Percentiles rank a stretch among this genome's conserved stretches.
phyloP scores from a whole-genome alignment of 257 asterid genomes.

The Buddleja alternifolia region DNA sequence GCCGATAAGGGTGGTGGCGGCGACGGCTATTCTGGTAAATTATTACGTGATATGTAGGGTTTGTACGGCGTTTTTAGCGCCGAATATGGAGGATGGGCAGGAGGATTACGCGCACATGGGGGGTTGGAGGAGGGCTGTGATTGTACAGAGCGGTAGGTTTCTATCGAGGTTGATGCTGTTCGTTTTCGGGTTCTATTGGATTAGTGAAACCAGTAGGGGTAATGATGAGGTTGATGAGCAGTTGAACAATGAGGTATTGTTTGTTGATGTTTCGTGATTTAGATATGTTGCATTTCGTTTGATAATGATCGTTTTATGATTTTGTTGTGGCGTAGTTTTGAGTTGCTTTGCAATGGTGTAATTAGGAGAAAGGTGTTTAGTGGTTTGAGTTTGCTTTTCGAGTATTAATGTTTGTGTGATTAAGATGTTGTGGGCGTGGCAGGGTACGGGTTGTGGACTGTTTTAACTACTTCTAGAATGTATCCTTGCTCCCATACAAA shows the following conservation, averaged over 20 bases:
- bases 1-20: constrained; percentile 66
- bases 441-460: constrained; percentile 11
- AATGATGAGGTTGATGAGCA: constrained; percentile 32
- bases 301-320: neutral
- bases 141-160: constrained; percentile 67
- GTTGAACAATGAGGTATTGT: constrained; percentile 48
- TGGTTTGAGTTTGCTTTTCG: neutral
- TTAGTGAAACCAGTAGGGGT: constrained; percentile 39
- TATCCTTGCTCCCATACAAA: neutral
- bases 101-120: constrained; percentile 93
- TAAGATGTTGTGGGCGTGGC: neutral
- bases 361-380: neutral
- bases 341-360: neutral
- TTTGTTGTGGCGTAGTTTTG: neutral
- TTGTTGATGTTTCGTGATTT: constrained; percentile 18
- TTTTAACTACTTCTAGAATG: neutral
- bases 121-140: constrained; percentile 84
- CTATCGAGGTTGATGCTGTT: constrained; percentile 69
- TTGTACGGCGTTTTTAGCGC: constrained; percentile 69
- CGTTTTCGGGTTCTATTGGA: constrained; percentile 82
- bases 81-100: constrained; percentile 80
- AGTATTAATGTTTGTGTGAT: neutral
- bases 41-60: constrained; percentile 79
- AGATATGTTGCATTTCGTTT: neutral
- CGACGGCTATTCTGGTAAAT: constrained; percentile 48